Conservation (phyloP, 805 yeast genomes). For the Grigorovia yakushimaensis region DNA sequence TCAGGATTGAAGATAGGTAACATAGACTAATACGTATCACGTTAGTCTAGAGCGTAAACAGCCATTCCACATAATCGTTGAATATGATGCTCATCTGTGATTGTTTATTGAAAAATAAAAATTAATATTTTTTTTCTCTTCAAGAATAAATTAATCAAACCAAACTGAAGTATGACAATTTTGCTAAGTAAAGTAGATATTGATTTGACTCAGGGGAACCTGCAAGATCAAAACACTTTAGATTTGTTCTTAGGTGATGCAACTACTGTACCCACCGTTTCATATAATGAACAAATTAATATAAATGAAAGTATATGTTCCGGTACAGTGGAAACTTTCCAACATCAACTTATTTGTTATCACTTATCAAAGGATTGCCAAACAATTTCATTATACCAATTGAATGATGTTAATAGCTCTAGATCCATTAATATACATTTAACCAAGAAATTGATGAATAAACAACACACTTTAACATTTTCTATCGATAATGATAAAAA, state of each 20-base stretch:
- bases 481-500: neutral
- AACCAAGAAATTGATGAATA: constrained; percentile 18
- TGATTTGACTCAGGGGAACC: constrained; percentile 5
- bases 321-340: constrained; percentile 10
- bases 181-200: constrained; percentile 22
- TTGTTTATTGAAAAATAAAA: neutral
- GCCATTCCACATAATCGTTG: too few relatives aligned
- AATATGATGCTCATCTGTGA: too few relatives aligned
- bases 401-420: constrained; percentile 12
- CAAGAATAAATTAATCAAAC: neutral
- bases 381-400: constrained; percentile 16
- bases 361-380: constrained; percentile 17
- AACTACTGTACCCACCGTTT: neutral
- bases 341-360: constrained; percentile 18
- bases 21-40: neutral
- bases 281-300: neutral
- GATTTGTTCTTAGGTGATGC: constrained; percentile 12
- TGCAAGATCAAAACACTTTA: constrained; percentile 8
- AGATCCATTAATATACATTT: constrained; percentile 19
- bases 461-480: constrained; percentile 16
- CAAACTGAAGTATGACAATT: neutral
- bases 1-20: neutral
- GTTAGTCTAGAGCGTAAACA: neutral
- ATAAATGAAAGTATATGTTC: constrained; percentile 15
- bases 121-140: neutral